Percentiles rank a stretch among this genome's conserved stretches.
These are phyloP conservation scores for Paramecium tetraurelia DNA, from an alignment of 73 alveolate species.

Conservation along the genomic window DNA sequence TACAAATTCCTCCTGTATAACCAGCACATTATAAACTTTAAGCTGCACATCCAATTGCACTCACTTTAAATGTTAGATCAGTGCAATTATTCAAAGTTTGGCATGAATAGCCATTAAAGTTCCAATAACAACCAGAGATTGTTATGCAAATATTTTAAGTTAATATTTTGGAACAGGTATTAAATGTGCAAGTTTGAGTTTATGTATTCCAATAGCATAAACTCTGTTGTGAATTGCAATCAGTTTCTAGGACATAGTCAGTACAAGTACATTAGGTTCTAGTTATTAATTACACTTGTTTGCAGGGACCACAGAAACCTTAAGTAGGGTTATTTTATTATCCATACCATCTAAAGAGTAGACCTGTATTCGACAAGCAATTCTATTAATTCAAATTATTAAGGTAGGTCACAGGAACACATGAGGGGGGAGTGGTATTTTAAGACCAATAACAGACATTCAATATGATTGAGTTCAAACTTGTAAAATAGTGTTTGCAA, in stretches of 20 bases:
- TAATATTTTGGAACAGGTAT: background rate
- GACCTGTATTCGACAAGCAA: background rate
- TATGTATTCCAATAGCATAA: background rate
- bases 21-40: background rate
- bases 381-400: background rate
- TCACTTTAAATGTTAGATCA: background rate
- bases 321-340: background rate
- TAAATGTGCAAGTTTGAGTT: background rate
- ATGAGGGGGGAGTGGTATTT: background rate
- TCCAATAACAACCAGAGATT: background rate
- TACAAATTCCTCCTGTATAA: background rate
- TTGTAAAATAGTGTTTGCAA: background rate
- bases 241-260: background rate
- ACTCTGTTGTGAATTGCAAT: background rate
- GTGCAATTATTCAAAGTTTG: background rate
- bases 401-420: background rate
- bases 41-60: background rate
- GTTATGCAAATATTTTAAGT: background rate
- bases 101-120: background rate
- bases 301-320: background rate
- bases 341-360: background rate
- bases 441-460: background rate
- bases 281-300: background rate
- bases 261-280: background rate
- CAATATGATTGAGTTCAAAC: background rate